Evolutionary conservation across 1,284 basidiomycete species (phyloP).

Genomic region (Polyporus tsugae): DNA sequence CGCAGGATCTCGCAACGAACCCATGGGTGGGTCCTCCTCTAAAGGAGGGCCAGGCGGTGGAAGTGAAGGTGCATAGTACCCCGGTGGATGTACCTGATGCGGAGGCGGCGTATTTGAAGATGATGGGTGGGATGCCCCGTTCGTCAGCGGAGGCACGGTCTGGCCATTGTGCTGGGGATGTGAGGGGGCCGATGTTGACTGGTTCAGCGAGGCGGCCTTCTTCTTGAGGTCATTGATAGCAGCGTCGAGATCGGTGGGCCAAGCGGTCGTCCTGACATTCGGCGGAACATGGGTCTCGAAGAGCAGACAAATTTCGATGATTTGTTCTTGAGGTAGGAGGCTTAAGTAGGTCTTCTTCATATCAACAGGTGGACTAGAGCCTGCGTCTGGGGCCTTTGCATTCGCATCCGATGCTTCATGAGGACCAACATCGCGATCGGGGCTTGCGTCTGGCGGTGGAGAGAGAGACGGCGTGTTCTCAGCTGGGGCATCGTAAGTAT

Average conservation of each 20-base stretch:
- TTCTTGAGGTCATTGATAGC: constrained; percentile 64
- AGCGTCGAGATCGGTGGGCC: constrained; percentile 72
- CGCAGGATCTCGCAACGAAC: constrained; percentile 32
- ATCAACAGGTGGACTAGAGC: not conserved
- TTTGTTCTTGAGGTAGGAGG: constrained; percentile 68
- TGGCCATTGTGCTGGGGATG: not conserved
- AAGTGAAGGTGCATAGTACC: constrained; percentile 17
- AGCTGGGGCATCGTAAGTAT: constrained; percentile 18
- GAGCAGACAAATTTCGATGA: constrained; percentile 78
- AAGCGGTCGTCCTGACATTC: constrained; percentile 65
- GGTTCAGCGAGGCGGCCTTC: constrained; percentile 34
- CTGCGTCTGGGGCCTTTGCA: not conserved
- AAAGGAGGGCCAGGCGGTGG: constrained; percentile 14
- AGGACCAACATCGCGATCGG: not conserved
- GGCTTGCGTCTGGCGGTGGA: constrained; percentile 6
- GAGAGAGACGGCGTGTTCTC: constrained; percentile 12
- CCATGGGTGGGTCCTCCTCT: constrained; percentile 37
- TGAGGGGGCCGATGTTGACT: not conserved
- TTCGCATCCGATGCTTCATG: constrained; percentile 2
- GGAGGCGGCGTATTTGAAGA: constrained; percentile 23
- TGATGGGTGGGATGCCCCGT: constrained; percentile 8
- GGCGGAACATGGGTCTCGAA: constrained; percentile 73
- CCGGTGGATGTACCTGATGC: constrained; percentile 38
- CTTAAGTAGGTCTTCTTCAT: constrained; percentile 63
- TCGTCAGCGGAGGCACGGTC: not conserved